phyloP scores from a whole-genome alignment of 139 green algal species.

The Pleodorina starrii region DNA sequence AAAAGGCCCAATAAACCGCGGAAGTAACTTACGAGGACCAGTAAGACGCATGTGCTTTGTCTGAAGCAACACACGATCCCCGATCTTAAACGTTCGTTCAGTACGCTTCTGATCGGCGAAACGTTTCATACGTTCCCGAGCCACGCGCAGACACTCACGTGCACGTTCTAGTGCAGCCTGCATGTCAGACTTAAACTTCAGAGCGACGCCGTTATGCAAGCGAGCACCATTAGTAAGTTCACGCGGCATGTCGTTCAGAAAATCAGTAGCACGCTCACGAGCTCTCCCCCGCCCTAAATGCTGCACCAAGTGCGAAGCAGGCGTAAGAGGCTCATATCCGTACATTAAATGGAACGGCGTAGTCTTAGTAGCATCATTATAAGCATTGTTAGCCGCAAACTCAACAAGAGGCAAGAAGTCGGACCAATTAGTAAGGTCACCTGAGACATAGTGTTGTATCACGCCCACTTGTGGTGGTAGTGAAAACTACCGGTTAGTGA shows the following conservation, averaged over 20 bases:
- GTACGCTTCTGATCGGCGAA: not conserved
- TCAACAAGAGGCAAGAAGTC: not conserved
- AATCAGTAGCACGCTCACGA: not conserved
- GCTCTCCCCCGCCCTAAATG: not conserved
- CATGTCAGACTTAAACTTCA: not conserved
- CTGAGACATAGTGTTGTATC: not conserved
- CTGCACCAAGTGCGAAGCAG: not conserved
- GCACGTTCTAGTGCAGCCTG: slow-evolving; percentile 4
- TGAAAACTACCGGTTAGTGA: too few species aligned
- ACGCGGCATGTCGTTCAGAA: too few species aligned
- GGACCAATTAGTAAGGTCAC: not conserved
- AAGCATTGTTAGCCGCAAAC: not conserved
- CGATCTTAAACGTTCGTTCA: not conserved
- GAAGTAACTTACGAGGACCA: not conserved
- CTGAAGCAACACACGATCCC: not conserved
- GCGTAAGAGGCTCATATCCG: too few species aligned
- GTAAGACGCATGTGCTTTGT: not conserved
- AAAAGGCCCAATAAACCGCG: slow-evolving; percentile 1
- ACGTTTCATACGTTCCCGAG: not conserved
- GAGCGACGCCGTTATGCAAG: not conserved
- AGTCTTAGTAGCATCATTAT: not conserved
- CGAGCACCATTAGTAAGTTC: not conserved
- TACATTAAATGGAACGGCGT: not conserved
- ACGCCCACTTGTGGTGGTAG: too few species aligned
- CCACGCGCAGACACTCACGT: not conserved